Evolutionary conservation across 306 rosid genomes (phyloP).

Genomic region (Luffa aegyptiaca): DNA sequence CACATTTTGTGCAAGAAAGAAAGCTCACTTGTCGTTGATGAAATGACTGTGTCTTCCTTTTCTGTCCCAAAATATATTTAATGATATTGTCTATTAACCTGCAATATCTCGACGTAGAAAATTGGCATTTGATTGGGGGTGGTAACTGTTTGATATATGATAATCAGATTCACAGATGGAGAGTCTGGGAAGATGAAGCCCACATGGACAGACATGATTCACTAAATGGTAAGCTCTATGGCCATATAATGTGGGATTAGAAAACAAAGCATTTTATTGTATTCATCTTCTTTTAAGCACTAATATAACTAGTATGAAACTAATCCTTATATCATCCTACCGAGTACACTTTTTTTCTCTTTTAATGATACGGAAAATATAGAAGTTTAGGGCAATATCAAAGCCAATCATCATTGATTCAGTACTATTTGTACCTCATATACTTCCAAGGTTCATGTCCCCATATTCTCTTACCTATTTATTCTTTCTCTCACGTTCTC

Average conservation of each 20-base stretch:
- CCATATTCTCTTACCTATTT: background rate
- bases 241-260: background rate
- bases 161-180: conserved; percentile 88
- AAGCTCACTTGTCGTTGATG: background rate
- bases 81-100: background rate
- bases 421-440: background rate
- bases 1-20: background rate
- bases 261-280: background rate
- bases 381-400: background rate
- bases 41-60: background rate
- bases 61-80: background rate
- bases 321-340: background rate
- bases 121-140: background rate
- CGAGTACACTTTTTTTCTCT: background rate
- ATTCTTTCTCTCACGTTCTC: background rate
- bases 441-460: background rate
- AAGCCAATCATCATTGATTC: background rate
- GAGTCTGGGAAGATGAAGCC: conserved; percentile 88
- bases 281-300: background rate
- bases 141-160: conserved; percentile 13
- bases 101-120: background rate
- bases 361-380: background rate
- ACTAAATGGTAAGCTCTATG: conserved; percentile 42
- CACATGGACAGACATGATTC: conserved; percentile 57
- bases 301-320: background rate